Base-by-base conservation (phyloP, 306 rosid genomes). In the Cercis canadensis region DNA sequence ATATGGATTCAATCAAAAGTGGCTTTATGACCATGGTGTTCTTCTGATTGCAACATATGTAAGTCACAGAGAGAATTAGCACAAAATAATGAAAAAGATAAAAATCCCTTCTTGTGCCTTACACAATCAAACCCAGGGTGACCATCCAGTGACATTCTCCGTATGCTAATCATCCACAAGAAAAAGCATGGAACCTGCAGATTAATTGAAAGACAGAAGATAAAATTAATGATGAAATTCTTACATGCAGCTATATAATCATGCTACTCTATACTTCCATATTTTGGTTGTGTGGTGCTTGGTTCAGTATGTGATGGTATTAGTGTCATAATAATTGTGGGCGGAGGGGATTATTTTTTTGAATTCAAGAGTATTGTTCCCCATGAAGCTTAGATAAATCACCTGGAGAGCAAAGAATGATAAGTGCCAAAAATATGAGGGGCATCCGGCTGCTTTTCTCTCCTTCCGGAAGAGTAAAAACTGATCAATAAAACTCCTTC, bases 101-200 rank as follows among this genome's bases (percentile, higher is more conserved):
- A 73, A 75, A 80, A 8, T 16, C 24, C 24, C 15, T 16, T 7
- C 24, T 47, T 14, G 66, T 57, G 87, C 67, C 96, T 87, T 90
- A 94, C 98, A 15, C 81, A 81, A 79, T 87, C 82, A 69, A 93
- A 94, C 62, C 97, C 98, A 51, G 93, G 89, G 74, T 94, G 89
- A 73, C 76, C 83, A 74, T 83, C 75, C 79, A 90, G 70, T 40
- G 98, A 90, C 98, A 94, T 94, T 82, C 82, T 89, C 80, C 98
- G 83, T 59, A 94, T 78, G 69, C 83, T 84, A 75, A 62, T 43
- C 92, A 94, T 84, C 98, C 92, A 89, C 85, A 89, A 52, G 78
- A 94, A 60, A 78, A 94, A 94, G 82, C 97, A 90, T 9, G 98
- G 98, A 72, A 86, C 46, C 97, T 94, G 93, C 69, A 81, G 29